Percentiles rank a stretch among this genome's conserved stretches.
Evolutionary conservation across 352 stramenopile genomes (phyloP).

Genomic region (Phytophthora nicotianae): DNA sequence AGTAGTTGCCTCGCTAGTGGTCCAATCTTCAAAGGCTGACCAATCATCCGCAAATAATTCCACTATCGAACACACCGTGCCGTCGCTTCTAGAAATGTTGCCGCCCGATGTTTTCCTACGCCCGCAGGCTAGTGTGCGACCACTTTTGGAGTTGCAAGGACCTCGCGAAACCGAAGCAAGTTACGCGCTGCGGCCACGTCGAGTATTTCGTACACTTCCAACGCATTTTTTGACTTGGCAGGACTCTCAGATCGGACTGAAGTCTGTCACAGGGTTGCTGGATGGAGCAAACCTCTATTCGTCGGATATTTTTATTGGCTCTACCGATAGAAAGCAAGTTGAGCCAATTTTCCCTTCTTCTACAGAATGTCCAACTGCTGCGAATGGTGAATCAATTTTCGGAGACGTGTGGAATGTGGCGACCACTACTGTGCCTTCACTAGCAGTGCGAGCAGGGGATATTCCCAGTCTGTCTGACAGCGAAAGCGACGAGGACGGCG

Average conservation of each 20-base stretch:
- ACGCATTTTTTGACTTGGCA: constrained; percentile 41
- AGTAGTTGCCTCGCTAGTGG: constrained; percentile 17
- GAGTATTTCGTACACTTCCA: constrained; percentile 50
- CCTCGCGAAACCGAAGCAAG: constrained; percentile 56
- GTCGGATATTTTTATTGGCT: constrained; percentile 30
- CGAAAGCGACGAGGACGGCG: constrained; percentile 69
- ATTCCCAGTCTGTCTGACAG: constrained; percentile 74
- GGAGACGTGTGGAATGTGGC: constrained; percentile 55
- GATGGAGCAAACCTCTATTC: constrained; percentile 21
- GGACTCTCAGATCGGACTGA: constrained; percentile 45
- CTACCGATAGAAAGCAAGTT: constrained; percentile 24
- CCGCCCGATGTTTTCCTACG: constrained; percentile 54
- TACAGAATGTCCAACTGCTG: neutral
- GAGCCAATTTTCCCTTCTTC: constrained; percentile 16
- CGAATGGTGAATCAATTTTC: constrained; percentile 21
- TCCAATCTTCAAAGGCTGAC: constrained; percentile 2
- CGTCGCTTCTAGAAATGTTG: constrained; percentile 52
- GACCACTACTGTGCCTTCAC: constrained; percentile 32
- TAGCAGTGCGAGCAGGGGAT: constrained; percentile 42
- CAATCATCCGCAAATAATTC: neutral
- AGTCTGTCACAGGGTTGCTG: constrained; percentile 36
- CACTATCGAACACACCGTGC: neutral
- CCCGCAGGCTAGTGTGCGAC: constrained; percentile 53
- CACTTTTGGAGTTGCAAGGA: constrained; percentile 43
- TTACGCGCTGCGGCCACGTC: constrained; percentile 53